Base-by-base conservation (phyloP, 2,329 filamentous ascomycete genomes). In the Monilinia polystroma region DNA sequence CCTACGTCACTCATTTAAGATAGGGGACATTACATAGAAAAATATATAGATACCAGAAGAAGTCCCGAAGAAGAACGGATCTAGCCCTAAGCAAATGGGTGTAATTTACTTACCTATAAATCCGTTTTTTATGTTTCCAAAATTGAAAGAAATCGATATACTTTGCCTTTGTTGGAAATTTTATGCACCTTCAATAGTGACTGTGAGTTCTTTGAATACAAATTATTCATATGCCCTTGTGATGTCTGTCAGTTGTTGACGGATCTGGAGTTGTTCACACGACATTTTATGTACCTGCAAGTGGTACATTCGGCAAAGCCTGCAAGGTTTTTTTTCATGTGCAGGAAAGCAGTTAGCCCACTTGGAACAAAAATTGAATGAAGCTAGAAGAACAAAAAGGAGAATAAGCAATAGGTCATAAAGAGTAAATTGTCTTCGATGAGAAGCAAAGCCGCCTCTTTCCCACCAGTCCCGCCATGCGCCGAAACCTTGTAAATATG, bases 401-500 rank as follows among this genome's bases (percentile, higher is more conserved):
- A 29, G 29, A 35, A 38, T 26, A 62, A 51, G 45, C 32, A 32
- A 62, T 51, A n/a, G 18, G 20, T 38, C 32, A 60, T 35, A n/a
- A 60, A 62, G n/a, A 20, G 47, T 51, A 4, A 41, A 51, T 62
- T 52, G 45, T 35, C 32, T 29, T 60, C 29, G 12, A 32, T 32
- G 12, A 51, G 14, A 38, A 32, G 45, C 45, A 51, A 26, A 51
- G 43, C 20, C 43, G 8, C 23, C 45, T 35, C 12, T 49, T 51
- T 51, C 23, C 55, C 57, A 38, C n/a, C 18, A 62, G 10, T 18
- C 14, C 51, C 23, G 29, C 62, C 51, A 20, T 64, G 29, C 49
- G 62, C 49, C 62, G 45, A 55, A 55, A 56, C 38, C n/a, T 14
- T 32, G 35, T 11, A 49, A 35, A 45, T n/a, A 58, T 38, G 18